Conservation (phyloP, 1,139 yeast species). For the Ogataea hybrid region DNA sequence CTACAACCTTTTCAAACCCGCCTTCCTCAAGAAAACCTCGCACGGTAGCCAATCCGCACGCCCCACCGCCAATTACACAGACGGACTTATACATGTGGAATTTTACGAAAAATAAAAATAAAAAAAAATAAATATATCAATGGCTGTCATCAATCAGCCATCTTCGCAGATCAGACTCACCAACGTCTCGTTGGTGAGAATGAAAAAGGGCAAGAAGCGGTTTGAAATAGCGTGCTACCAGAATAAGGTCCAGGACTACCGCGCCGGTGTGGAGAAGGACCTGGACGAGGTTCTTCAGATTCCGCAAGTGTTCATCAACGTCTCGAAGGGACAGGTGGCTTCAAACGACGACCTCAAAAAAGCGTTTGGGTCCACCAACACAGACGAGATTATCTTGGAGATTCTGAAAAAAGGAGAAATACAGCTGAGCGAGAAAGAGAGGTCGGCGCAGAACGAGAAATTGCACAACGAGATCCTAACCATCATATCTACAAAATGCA, state of each 20-base stretch:
- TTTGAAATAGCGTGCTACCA: constrained; percentile 97
- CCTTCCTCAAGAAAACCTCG: constrained; percentile 10
- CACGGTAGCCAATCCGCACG: constrained; percentile 13
- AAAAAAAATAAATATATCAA: constrained; percentile 1
- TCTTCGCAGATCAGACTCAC: constrained; percentile 84
- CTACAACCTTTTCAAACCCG: constrained; percentile 41
- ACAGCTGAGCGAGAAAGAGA: constrained; percentile 90
- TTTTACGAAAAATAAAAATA: neutral
- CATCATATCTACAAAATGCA: constrained; percentile 84
- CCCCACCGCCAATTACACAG: constrained; percentile 17
- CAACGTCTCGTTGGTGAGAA: constrained; percentile 87
- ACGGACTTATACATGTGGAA: constrained; percentile 6
- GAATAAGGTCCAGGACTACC: constrained; percentile 94
- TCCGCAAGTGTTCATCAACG: constrained; percentile 91
- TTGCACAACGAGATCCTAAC: constrained; percentile 69
- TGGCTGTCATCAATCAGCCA: constrained; percentile 71
- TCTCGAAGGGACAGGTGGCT: constrained; percentile 93
- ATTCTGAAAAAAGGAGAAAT: constrained; percentile 89
- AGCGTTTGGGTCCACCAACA: constrained; percentile 74
- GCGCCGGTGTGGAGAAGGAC: constrained; percentile 87
- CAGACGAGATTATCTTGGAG: constrained; percentile 71
- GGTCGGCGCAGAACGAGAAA: constrained; percentile 65
- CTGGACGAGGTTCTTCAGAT: constrained; percentile 94
- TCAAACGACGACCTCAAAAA: constrained; percentile 77
- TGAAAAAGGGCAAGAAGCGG: constrained; percentile 86